Evolutionary conservation across 352 stramenopile species (phyloP).

Genomic region (Globisporangium polare): DNA sequence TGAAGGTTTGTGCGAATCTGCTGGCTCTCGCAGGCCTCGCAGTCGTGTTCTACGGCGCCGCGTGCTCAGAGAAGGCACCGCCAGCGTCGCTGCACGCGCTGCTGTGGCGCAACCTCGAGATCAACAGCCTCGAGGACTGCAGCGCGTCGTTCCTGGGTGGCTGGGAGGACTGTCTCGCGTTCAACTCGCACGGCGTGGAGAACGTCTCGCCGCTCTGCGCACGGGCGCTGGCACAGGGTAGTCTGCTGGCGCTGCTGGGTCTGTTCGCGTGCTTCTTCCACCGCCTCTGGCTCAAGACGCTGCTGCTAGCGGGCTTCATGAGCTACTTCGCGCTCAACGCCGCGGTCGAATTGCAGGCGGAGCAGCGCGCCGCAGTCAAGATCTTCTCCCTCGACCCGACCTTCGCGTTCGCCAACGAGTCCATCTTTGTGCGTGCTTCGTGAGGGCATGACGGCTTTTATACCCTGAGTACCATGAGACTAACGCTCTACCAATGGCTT

Average conservation of each 20-base stretch:
- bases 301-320: conserved; percentile 34
- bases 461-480: not conserved
- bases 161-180: conserved; percentile 10
- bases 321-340: conserved; percentile 30
- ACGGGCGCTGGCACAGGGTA: conserved; percentile 17
- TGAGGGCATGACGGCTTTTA: too few relatives aligned
- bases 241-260: conserved; percentile 20
- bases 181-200: conserved; percentile 7
- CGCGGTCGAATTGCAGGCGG: conserved; percentile 36
- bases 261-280: conserved; percentile 43
- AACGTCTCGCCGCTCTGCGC: conserved; percentile 10
- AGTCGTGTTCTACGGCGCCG: conserved; percentile 21
- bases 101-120: conserved; percentile 28
- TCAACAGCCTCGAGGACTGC: conserved; percentile 7
- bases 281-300: conserved; percentile 50
- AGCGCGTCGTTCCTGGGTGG: conserved; percentile 11
- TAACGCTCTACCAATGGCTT: not conserved
- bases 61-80: conserved; percentile 17
- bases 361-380: conserved; percentile 50
- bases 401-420: conserved; percentile 81
- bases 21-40: conserved; percentile 20
- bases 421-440: conserved; percentile 61
- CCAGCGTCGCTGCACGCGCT: conserved; percentile 1
- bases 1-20: conserved; percentile 39
- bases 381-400: conserved; percentile 68